Evolutionary conservation across 768 basidiomycete species (phyloP).

Genomic region (Tubosaeta sp.): DNA sequence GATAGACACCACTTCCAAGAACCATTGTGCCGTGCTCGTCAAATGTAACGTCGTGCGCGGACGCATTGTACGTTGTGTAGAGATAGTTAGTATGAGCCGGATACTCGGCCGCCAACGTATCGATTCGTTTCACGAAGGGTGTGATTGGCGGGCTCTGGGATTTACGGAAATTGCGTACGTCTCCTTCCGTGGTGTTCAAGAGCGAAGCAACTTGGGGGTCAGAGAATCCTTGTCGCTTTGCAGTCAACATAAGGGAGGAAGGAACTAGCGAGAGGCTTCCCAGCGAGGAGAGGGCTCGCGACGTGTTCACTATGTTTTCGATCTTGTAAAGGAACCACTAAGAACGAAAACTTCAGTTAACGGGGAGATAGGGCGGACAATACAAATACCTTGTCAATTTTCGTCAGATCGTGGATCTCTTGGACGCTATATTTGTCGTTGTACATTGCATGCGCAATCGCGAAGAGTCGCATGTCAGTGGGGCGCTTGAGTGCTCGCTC

Average conservation of each 20-base stretch:
- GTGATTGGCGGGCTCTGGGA: slow-evolving; percentile 66
- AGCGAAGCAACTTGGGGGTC: slow-evolving; percentile 89
- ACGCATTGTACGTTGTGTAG: slow-evolving; percentile 98
- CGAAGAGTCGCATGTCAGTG: slow-evolving; percentile 95
- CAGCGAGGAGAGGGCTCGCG: slow-evolving; percentile 65
- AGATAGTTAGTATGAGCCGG: slow-evolving; percentile 99
- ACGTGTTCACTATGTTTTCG: slow-evolving; percentile 94
- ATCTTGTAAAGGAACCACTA: slow-evolving; percentile 99
- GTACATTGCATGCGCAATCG: slow-evolving; percentile 97
- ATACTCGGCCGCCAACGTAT: slow-evolving; percentile 97
- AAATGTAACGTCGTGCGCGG: slow-evolving; percentile 92
- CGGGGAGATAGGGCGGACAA: not conserved
- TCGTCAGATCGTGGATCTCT: slow-evolving; percentile 86
- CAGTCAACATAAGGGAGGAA: slow-evolving; percentile 73
- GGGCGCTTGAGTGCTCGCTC: slow-evolving; percentile 75
- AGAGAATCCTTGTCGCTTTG: slow-evolving; percentile 95
- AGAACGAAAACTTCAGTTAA: not conserved
- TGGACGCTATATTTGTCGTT: slow-evolving; percentile 89
- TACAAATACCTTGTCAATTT: slow-evolving; percentile 83
- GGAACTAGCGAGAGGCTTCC: slow-evolving; percentile 67
- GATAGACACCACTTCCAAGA: slow-evolving; percentile 95
- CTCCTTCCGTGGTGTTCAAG: slow-evolving; percentile 64
- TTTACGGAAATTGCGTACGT: slow-evolving; percentile 84
- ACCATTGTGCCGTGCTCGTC: slow-evolving; percentile 99
- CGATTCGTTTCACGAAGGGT: slow-evolving; percentile 98